Evolutionary conservation across 768 basidiomycete species (phyloP), one percentile per base, ranked within the genome.

Genomic region (Xerocomellus chrysenteron): DNA sequence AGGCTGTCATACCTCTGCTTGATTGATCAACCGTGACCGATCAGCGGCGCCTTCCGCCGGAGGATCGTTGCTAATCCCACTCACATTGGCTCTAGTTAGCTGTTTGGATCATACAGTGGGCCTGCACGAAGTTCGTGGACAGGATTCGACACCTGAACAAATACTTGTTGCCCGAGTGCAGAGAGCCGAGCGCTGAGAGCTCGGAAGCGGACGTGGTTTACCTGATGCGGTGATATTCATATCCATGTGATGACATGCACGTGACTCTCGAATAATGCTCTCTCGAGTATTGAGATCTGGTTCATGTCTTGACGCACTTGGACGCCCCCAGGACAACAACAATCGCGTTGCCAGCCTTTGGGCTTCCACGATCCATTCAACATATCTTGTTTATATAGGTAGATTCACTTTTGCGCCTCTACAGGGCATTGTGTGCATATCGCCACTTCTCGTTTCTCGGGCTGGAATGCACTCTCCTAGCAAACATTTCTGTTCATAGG

Each of bases 341-440:
- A 30, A 44, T 54, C 50, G 50, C 51, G 37, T 54, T 51, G 50
- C 50, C 54, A 46, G 40, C 57, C 47, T 42, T 6, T 42, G 56
- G 58, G 50, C 45, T 30, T 47, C 39, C 32, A 58, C 56, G 56
- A 53, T 54, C 46, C 55, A 51, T 43, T 52, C 52, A 17, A 37
- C 17, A 54, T 43, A 65, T 62, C 59, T 69, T 68, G 68, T 57
- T 55, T 54, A 67, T 69, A 69, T 50, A 57, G 46, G 42, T 39
- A 42, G 50, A 52, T 59, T 55, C 26, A 49, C 59, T 51, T 50
- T 54, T 61, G 36, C 56, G 14, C 24, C 41, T 42, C 36, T 42
- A 33, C 56, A 37, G 42, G 51, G 56, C 53, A 33, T 36, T 55
- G 56, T 49, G 59, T 53, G 54, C 53, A 61, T 61, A 62, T 59